Conservation (phyloP, 2,329 filamentous ascomycete genomes). For the Didymella arachidicola region DNA sequence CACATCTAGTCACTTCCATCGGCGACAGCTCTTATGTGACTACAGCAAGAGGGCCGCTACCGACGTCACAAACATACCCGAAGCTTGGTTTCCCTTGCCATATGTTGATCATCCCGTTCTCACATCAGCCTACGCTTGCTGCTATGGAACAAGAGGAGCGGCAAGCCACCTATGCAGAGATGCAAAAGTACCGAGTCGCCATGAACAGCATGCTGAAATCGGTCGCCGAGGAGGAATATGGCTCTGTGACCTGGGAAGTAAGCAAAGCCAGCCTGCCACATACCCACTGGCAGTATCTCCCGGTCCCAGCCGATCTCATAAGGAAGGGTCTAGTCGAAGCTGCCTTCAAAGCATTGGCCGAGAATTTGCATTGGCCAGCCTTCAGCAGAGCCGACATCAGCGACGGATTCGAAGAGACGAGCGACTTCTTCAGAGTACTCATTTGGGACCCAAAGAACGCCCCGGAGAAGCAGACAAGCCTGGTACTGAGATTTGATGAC, state of each 20-base stretch:
- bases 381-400: slow-evolving; percentile 56
- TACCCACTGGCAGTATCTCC: slow-evolving; percentile 91
- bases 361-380: slow-evolving; percentile 70
- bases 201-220: slow-evolving; percentile 78
- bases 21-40: slow-evolving; percentile 88
- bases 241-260: slow-evolving; percentile 91
- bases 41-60: slow-evolving; percentile 88
- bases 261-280: slow-evolving; percentile 83
- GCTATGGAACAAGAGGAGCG: slow-evolving; percentile 68
- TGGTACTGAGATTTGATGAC: slow-evolving; percentile 76
- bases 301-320: slow-evolving; percentile 73
- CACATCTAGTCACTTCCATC: slow-evolving; percentile 89
- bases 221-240: slow-evolving; percentile 65
- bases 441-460: slow-evolving; percentile 70
- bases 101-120: slow-evolving; percentile 87
- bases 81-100: slow-evolving; percentile 81
- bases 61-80: slow-evolving; percentile 73
- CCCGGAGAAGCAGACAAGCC: slow-evolving; percentile 68
- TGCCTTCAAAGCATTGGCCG: slow-evolving; percentile 86
- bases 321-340: slow-evolving; percentile 80
- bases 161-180: slow-evolving; percentile 74
- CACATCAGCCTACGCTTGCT: slow-evolving; percentile 78
- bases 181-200: slow-evolving; percentile 79
- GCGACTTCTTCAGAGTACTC: slow-evolving; percentile 81
- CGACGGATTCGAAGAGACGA: slow-evolving; percentile 54